phyloP scores from a whole-genome alignment of 345 rosid genomes.

The Excoecaria agallocha region DNA sequence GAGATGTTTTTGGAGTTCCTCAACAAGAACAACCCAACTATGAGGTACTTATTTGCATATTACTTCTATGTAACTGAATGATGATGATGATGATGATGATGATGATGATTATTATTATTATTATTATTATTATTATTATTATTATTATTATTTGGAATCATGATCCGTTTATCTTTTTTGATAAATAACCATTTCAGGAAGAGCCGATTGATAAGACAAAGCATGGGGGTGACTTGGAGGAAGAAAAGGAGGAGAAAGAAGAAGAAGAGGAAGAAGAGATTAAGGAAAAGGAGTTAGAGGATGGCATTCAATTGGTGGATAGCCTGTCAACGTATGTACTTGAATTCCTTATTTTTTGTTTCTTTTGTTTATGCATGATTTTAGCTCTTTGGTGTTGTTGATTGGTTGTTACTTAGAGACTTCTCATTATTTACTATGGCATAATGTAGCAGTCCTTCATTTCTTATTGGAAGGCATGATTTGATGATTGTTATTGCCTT shows the following conservation, averaged over 20 bases:
- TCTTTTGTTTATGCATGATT: background rate
- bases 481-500: too few relatives aligned
- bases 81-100: too few relatives aligned
- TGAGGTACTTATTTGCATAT: slow-evolving; percentile 53
- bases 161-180: background rate
- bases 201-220: slow-evolving; percentile 97
- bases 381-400: background rate
- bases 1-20: slow-evolving; percentile 97
- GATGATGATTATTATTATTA: too few relatives aligned
- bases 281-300: slow-evolving; percentile 89
- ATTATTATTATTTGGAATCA: background rate
- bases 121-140: too few relatives aligned
- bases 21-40: slow-evolving; percentile 92
- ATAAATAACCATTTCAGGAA: slow-evolving; percentile 49
- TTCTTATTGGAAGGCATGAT: background rate
- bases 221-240: slow-evolving; percentile 99
- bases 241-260: slow-evolving; percentile 65
- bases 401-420: background rate
- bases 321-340: slow-evolving; percentile 79
- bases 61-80: background rate
- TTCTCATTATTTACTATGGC: background rate
- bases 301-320: slow-evolving; percentile 87
- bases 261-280: slow-evolving; percentile 79
- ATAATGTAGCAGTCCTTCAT: background rate
- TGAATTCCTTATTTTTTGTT: background rate